Evolutionary conservation across 2,329 filamentous ascomycete genomes (phyloP).

Genomic region (Epichloe aotearoae): DNA sequence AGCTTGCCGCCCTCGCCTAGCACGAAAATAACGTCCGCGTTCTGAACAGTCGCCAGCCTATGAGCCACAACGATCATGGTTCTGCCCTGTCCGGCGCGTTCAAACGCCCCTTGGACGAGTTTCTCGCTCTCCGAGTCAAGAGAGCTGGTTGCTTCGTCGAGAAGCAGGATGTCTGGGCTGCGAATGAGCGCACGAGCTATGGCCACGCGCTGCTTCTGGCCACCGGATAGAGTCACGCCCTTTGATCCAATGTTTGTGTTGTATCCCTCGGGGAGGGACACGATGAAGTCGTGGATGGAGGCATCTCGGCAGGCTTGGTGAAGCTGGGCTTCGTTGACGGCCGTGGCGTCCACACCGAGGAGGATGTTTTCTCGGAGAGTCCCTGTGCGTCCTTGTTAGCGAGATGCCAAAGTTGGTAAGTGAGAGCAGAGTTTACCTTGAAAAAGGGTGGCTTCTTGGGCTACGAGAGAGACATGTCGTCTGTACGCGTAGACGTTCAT

Average conservation of each 20-base stretch:
- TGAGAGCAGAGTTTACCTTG: too few relatives aligned
- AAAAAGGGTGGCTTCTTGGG: too few relatives aligned
- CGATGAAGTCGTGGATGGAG: constrained; percentile 35
- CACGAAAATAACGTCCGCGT: constrained; percentile 70
- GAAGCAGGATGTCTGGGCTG: constrained; percentile 49
- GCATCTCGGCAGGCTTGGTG: too few relatives aligned
- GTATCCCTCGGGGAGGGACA: constrained; percentile 54
- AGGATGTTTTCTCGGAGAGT: constrained; percentile 58
- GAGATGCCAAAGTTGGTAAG: background rate
- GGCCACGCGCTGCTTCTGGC: constrained; percentile 57
- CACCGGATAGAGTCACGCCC: constrained; percentile 55
- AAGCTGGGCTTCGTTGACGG: too few relatives aligned
- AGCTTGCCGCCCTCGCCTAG: constrained; percentile 50
- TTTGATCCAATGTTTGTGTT: constrained; percentile 53
- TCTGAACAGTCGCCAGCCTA: constrained; percentile 61
- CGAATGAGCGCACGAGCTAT: constrained; percentile 58
- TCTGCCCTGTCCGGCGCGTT: constrained; percentile 43
- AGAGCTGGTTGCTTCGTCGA: constrained; percentile 62
- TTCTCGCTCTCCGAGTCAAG: constrained; percentile 51
- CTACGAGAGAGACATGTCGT: too few relatives aligned
- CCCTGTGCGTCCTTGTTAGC: constrained; percentile 16
- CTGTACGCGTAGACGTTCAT: too few relatives aligned
- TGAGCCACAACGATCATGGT: constrained; percentile 70
- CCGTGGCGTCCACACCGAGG: constrained; percentile 31
- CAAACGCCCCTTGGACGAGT: constrained; percentile 54